Evolutionary conservation across 225 moss, liverwort and hornwort species (phyloP).

Genomic region (Lunularia cruciata): DNA sequence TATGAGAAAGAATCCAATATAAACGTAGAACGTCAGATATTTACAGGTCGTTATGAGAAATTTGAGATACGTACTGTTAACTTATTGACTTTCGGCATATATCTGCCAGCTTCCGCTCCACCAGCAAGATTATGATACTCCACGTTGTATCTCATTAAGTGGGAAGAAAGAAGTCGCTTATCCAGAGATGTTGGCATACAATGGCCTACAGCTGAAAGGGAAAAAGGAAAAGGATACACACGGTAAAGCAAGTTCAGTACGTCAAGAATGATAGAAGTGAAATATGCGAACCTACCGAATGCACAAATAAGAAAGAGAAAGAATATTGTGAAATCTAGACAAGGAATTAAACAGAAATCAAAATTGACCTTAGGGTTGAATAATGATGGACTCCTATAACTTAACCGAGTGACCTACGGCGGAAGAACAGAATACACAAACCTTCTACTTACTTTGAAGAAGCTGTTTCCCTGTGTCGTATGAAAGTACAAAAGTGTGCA

Average conservation of each 20-base stretch:
- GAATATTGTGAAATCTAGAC: too few species aligned
- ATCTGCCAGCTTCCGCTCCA: constrained; percentile 41
- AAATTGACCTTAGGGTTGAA: too few species aligned
- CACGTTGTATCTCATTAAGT: constrained; percentile 71
- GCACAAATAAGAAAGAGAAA: too few species aligned
- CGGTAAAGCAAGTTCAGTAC: neutral
- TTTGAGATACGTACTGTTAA: constrained; percentile 34
- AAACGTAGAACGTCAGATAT: neutral
- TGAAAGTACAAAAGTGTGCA: constrained; percentile 58
- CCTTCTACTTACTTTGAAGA: constrained; percentile 42
- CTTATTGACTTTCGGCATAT: constrained; percentile 48
- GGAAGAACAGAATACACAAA: too few species aligned
- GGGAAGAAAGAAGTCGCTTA: constrained; percentile 59
- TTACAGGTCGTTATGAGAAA: neutral
- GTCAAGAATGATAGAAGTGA: neutral
- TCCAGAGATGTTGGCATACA: constrained; percentile 73
- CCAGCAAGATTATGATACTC: constrained; percentile 73
- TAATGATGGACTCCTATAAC: too few species aligned
- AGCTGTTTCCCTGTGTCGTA: constrained; percentile 78
- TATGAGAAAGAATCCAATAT: neutral
- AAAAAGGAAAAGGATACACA: too few species aligned
- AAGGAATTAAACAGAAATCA: too few species aligned
- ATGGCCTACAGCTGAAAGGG: constrained; percentile 52
- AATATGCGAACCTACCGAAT: too few species aligned
- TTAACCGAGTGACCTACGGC: too few species aligned